phyloP scores from a whole-genome alignment of 768 basidiomycete species.

The Agaricus blazei region DNA sequence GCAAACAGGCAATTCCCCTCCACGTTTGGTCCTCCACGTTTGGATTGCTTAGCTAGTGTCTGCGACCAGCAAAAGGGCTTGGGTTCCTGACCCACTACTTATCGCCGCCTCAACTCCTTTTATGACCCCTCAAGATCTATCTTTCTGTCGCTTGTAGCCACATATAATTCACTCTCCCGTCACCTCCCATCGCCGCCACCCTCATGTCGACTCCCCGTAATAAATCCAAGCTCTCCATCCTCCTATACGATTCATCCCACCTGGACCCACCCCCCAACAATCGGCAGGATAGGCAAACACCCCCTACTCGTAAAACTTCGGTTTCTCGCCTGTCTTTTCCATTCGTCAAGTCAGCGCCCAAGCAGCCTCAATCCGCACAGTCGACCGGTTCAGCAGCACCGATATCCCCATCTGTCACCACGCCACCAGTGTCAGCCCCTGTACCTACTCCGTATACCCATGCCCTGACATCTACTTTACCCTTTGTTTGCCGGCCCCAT shows the following conservation, averaged over 20 bases:
- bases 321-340: constrained; percentile 4
- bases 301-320: neutral
- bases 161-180: neutral
- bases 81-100: neutral
- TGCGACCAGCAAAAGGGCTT: neutral
- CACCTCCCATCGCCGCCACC: neutral
- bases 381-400: neutral
- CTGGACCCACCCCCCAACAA: neutral
- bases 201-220: constrained; percentile 3
- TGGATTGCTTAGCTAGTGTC: neutral
- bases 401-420: neutral
- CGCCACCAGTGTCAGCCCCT: neutral
- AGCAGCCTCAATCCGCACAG: neutral
- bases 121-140: neutral
- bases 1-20: neutral
- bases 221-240: constrained; percentile 5
- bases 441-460: constrained; percentile 11
- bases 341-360: constrained; percentile 3
- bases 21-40: neutral
- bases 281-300: neutral
- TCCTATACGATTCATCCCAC: constrained; percentile 2
- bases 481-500: neutral
- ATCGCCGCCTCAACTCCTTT: neutral
- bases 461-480: constrained; percentile 33
- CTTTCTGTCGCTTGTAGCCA: neutral